Base-by-base conservation (phyloP, 2,329 filamentous ascomycete genomes). In the Lachnellula subtilissima region DNA sequence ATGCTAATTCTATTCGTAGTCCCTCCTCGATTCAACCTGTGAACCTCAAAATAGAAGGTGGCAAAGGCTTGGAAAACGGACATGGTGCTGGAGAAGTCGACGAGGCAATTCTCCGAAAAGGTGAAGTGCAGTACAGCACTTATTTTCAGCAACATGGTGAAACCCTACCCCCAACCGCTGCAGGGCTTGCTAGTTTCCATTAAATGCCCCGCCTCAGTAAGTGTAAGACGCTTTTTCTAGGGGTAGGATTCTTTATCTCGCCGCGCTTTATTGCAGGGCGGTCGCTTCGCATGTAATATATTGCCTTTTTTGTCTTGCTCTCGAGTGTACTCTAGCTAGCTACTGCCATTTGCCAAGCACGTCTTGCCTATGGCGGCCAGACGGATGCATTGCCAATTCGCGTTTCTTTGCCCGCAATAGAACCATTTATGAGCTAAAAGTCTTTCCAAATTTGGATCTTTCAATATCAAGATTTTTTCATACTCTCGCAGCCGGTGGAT, bases 61-160 rank as follows among this genome's bases (percentile, higher is more conserved):
- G 69, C 25, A 75, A 74, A 48, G 67, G 73, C 40, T 64, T 72
- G 52, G 73, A 75, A 55, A 76, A 76, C 55, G 75, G 75, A 14
- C 72, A 75, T 54, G 67, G 71, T 15, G 68, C 70, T 3, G 72
- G 72, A 17, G 73, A 72, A 50, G 65, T 76, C 46, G 74, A 77
- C 48, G 72, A 75, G 53, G 71, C 71, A 40, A 73, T 70, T 5
- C 70, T 75, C 28, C 67, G 71, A 17, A 71, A 73, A 51, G 74
- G 74, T 42, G 75, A 76, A 55, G 74, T 72, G 43, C 70, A 68
- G 32, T 77, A 76, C 56, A 72, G 66, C 50, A 74, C 72, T 43
- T 76, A 76, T 56, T 77, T 74, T 59, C 70, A 74, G 58, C 63
- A 67, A 42, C 61, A 53, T 49, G 57, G 61, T 25, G 62, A 67